phyloP scores from a whole-genome alignment of 75 land plant species.

The Pinus tabuliformis region DNA sequence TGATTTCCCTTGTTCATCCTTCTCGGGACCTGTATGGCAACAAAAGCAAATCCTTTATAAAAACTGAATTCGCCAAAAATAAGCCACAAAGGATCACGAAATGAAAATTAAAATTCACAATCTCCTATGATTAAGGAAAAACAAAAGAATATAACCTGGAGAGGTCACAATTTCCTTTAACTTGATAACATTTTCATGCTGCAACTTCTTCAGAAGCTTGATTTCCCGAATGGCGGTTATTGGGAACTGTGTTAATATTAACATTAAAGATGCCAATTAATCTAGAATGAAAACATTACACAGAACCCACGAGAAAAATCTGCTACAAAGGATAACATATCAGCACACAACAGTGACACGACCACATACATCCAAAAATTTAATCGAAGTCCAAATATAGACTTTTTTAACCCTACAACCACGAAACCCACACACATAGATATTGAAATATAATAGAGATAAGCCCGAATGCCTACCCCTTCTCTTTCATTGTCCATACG shows the following conservation, averaged over 20 bases:
- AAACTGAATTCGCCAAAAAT: neutral
- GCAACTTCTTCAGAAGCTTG: conserved; percentile 92
- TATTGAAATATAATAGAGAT: too few species aligned
- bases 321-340: too few species aligned
- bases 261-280: conserved; percentile 3
- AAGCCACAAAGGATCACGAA: too few species aligned
- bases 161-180: conserved; percentile 97
- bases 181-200: conserved; percentile 85
- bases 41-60: neutral
- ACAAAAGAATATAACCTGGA: conserved; percentile 44
- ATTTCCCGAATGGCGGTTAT: conserved; percentile 96
- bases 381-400: too few species aligned
- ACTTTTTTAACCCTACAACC: too few species aligned
- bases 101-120: neutral
- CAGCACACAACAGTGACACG: too few species aligned
- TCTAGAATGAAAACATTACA: neutral
- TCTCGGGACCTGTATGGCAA: conserved; percentile 58
- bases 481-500: conserved; percentile 98
- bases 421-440: too few species aligned
- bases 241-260: conserved; percentile 64
- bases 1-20: conserved; percentile 68
- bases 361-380: too few species aligned
- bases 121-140: neutral
- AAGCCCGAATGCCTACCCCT: conserved; percentile 52
- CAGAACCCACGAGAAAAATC: neutral